Evolutionary conservation across 495 filamentous ascomycete species (phyloP).

Genomic region (Ramalina peruviana): DNA sequence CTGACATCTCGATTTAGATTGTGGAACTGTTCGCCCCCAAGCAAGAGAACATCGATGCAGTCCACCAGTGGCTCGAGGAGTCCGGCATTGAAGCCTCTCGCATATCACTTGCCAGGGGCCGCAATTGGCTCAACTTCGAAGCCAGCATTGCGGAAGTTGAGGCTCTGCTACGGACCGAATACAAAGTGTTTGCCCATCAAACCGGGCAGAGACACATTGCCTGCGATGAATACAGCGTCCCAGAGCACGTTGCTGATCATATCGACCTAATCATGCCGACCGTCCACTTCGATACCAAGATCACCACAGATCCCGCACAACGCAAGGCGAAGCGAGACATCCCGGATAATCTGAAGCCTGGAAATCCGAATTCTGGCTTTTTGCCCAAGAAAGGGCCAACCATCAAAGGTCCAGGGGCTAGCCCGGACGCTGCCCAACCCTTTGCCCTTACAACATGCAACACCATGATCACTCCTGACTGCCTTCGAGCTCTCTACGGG

Average conservation of each 20-base stretch:
- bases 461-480: slow-evolving; percentile 13
- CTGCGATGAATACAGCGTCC: slow-evolving; percentile 20
- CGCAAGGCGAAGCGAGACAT: neutral
- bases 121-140: slow-evolving; percentile 27
- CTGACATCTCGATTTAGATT: slow-evolving; percentile 2
- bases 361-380: neutral
- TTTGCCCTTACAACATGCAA: slow-evolving; percentile 7
- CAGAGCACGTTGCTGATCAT: slow-evolving; percentile 14
- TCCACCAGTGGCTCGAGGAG: slow-evolving; percentile 25
- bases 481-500: slow-evolving; percentile 14
- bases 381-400: slow-evolving; percentile 2
- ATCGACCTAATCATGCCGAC: slow-evolving; percentile 24
- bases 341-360: neutral
- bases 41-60: slow-evolving; percentile 13
- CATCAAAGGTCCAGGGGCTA: neutral
- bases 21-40: slow-evolving; percentile 24
- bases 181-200: slow-evolving; percentile 30
- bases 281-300: slow-evolving; percentile 19
- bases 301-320: neutral
- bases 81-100: slow-evolving; percentile 22
- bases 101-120: slow-evolving; percentile 18
- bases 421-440: neutral
- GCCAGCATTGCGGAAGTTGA: slow-evolving; percentile 29
- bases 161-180: slow-evolving; percentile 32
- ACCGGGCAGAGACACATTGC: slow-evolving; percentile 12